Base-by-base conservation (phyloP, 2,329 filamentous ascomycete genomes). In the Fusarium stilboides region DNA sequence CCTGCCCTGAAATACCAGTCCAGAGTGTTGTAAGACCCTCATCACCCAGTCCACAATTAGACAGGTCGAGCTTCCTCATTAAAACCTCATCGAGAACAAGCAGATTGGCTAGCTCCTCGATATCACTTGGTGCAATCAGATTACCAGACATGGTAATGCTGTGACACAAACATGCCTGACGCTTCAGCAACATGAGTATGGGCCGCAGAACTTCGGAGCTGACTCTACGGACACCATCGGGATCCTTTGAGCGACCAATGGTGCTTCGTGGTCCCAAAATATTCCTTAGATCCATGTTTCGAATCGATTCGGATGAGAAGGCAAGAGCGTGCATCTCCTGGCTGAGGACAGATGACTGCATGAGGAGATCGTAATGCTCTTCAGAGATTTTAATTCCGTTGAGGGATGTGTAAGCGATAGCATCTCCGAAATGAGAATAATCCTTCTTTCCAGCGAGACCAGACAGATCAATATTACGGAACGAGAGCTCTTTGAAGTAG, bases 401-500 rank as follows among this genome's bases (percentile, higher is more conserved):
- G 15, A 86, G 80, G 40, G 83, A 88, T 39, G 86, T 80, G 68
- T 85, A 86, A 6, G 84, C 84, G 12, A 87, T 81, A 24, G 81
- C 80, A 61, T 84, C 82, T 20, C 80, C 81, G 37, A 83, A 81
- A 7, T 80, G 77, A 3, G 78, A 73, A 43, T 81, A 80, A 62
- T 88, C 87, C 46, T 80, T 80, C 47, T 75, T 79, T 37, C 77
- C 76, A 31, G 74, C 74, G 14, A 81, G 70, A 9, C 78, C 70
- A 2, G 81, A 82, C 20, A 89, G 78, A 65, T 88, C 84, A 15
- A 88, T 80, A 53, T 85, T 81, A 12, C 79, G 76, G 65, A 89
- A 87, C 3, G 85, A 88, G n/a, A 89, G 75, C 1, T 86, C 85
- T 60, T 85, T 86, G 76, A 89, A 88, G 69, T 85, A 88, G 66